These are phyloP conservation scores for Bolboschoenus planiculmis DNA, from an alignment of 176 grass and related monocot genomes.

Conservation along the genomic window DNA sequence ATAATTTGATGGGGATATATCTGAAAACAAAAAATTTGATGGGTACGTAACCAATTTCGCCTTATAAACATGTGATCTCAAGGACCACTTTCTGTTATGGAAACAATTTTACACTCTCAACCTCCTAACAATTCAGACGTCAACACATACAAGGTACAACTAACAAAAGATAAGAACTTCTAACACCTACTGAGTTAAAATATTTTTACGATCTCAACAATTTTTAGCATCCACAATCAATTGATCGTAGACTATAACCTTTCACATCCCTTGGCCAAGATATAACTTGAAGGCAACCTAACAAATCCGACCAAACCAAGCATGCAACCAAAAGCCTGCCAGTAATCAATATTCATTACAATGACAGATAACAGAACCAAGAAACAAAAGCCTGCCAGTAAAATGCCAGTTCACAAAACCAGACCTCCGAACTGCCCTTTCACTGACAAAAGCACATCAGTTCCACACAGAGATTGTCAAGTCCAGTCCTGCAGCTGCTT, in stretches of 20 bases:
- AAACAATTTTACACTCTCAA: neutral
- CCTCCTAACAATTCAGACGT: neutral
- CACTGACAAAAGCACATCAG: neutral
- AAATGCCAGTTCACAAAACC: neutral
- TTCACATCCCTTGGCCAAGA: neutral
- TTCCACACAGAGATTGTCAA: neutral
- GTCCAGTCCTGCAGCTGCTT: neutral
- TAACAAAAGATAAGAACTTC: neutral
- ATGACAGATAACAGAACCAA: neutral
- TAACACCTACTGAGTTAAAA: neutral
- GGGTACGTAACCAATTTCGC: too few relatives aligned
- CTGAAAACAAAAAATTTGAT: too few relatives aligned
- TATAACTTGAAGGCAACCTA: neutral
- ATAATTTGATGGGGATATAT: too few relatives aligned
- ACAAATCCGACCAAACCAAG: neutral
- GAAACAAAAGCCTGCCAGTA: neutral
- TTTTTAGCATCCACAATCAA: neutral
- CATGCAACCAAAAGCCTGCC: neutral
- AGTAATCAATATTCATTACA: too few relatives aligned
- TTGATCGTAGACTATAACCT: neutral
- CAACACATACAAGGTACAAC: neutral
- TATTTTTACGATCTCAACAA: neutral
- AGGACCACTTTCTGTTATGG: neutral
- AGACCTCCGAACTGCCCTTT: neutral
- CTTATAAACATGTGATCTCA: neutral